These are phyloP conservation scores for Eimeria sp. DNA, from an alignment of 169 alveolate genomes.

Conservation along the genomic window DNA sequence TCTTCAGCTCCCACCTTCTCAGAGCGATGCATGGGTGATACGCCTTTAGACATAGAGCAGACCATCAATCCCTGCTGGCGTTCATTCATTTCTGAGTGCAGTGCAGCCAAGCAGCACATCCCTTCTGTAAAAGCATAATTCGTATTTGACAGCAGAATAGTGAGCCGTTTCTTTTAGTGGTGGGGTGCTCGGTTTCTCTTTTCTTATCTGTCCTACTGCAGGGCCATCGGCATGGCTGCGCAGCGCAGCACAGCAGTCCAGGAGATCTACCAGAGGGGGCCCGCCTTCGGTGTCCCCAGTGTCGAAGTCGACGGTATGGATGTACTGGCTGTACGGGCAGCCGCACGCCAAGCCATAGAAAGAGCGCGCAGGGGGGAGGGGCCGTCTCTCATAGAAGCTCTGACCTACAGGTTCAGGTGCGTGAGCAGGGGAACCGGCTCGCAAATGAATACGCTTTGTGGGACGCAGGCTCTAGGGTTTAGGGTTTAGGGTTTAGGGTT, in stretches of 20 bases:
- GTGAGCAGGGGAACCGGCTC: background rate
- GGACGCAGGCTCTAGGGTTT: background rate
- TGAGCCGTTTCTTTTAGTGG: background rate
- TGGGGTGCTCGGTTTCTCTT: background rate
- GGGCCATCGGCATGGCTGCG: slow-evolving; percentile 90
- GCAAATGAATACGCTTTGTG: background rate
- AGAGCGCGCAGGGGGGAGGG: slow-evolving; percentile 87
- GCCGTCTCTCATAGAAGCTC: slow-evolving; percentile 88
- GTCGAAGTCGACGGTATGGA: slow-evolving; percentile 89
- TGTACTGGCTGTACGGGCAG: slow-evolving; percentile 85
- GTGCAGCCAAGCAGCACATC: background rate
- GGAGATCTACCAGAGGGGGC: slow-evolving; percentile 82
- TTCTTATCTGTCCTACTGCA: slow-evolving; percentile 16
- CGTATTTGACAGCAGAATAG: background rate
- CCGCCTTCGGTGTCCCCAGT: slow-evolving; percentile 86
- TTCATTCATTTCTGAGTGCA: background rate
- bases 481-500: slow-evolving; percentile 5
- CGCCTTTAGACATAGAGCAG: background rate
- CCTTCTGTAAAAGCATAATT: background rate
- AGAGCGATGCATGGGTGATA: background rate
- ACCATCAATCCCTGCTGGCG: background rate
- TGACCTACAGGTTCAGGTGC: slow-evolving; percentile 86
- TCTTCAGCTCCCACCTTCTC: background rate
- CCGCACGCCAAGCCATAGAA: slow-evolving; percentile 85
- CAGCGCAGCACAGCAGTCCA: slow-evolving; percentile 86